Base-by-base conservation (phyloP, 2,329 filamentous ascomycete genomes). In the Talaromyces sp. region DNA sequence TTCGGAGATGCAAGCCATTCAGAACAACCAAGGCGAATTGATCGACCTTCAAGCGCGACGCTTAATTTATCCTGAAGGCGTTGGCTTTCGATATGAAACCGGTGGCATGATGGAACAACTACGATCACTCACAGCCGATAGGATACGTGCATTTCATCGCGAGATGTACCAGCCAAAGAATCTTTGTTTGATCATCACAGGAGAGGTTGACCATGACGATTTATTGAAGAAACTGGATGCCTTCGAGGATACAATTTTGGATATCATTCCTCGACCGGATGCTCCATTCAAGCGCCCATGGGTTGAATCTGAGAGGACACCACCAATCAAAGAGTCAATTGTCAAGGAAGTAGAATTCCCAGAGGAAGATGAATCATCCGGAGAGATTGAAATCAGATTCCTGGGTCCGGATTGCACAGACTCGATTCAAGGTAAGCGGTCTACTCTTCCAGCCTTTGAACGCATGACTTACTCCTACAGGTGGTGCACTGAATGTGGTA, bases 111-210 rank as follows among this genome's bases (percentile, higher is more conserved):
- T 96, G 82, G 92, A 97, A 72, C 90, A 93, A 38, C 84, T 99
- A 59, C 89, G 95, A 49, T 88, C 93, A 2, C 81, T 99, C 56
- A 95, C 92, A 0, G 88, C 93, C 1, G 91, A 97, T 61, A 89
- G 93, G 45, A 99, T 99, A 70, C 89, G 95, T n/a, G 88, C 89
- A 66, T 99, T 98, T 73, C 95, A 99, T 77, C 89, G 89, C 68
- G 91, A 93, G 69, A 98, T 99, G 94, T 99, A 99, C 74, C 94
- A 98, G 76, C 95, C 95, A 2, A 94, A 93, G 75, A 99, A 99
- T 73, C 82, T 99, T 67, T 96, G 93, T 69, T 81, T 99, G 31
- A 86, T 97, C 29, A 88, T 99, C 66, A 90, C 96, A n/a, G 95
- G 95, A 51, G 93, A 97, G 77, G 88, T 96, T 1, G 88, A 97